Conservation (phyloP, 2,329 filamentous ascomycete species). For the Elsinoe australis region DNA sequence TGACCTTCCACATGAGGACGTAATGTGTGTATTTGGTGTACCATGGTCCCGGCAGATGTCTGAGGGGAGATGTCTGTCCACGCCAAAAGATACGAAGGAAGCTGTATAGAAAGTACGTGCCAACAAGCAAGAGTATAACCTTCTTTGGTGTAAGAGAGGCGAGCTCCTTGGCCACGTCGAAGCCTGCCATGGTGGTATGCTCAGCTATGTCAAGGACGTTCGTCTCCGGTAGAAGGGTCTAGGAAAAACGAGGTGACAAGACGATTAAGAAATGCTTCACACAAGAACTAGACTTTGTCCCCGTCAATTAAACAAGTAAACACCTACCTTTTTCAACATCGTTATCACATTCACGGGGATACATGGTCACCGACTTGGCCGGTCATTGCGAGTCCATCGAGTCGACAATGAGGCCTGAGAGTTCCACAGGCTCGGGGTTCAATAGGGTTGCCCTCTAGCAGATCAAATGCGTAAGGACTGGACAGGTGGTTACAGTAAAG, state of each 20-base stretch:
- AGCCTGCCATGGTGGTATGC: neutral
- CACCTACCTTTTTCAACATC: slow-evolving; percentile 8
- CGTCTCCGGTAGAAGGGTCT: neutral
- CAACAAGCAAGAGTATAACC: neutral
- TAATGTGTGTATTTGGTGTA: slow-evolving; percentile 16
- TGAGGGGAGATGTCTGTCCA: slow-evolving; percentile 13
- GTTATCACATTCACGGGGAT: slow-evolving; percentile 7
- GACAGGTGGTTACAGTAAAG: neutral
- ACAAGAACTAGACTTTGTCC: neutral
- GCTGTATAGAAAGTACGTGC: neutral
- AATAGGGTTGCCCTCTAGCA: neutral
- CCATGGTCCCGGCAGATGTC: slow-evolving; percentile 16
- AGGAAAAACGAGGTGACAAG: neutral
- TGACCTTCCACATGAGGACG: slow-evolving; percentile 17
- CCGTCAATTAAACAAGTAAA: too few relatives aligned
- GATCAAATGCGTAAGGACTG: slow-evolving; percentile 2
- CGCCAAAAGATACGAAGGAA: slow-evolving; percentile 5
- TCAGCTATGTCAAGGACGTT: too few relatives aligned
- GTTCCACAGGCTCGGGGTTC: slow-evolving; percentile 13
- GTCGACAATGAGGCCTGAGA: neutral
- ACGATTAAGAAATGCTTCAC: neutral
- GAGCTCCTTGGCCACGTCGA: slow-evolving; percentile 10
- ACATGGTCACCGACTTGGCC: slow-evolving; percentile 13
- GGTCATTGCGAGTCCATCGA: neutral
- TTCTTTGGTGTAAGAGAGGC: slow-evolving; percentile 5